Base-by-base conservation (phyloP, 306 rosid species). In the Vicia sativa region DNA sequence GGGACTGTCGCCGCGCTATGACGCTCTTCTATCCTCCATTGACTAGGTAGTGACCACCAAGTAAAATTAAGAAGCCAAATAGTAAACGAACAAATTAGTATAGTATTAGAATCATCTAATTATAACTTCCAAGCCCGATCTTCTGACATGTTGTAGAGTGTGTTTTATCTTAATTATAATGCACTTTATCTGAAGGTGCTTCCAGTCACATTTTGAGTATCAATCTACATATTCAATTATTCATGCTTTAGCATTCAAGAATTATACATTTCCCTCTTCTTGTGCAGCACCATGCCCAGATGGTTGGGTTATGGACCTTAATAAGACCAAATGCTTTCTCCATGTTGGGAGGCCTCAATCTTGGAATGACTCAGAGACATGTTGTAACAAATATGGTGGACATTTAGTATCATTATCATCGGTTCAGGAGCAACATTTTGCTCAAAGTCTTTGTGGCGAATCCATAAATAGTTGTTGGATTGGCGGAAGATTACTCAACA, bases 311-410 rank as follows among this genome's bases (percentile, higher is more conserved):
- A 60, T 73, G 54, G 82, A 82, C 68, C 87, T 87, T 11, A 61
- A 80, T 68, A 78, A 82, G 72, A 80, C 74, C 64, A 90, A 77
- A 67, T 93, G 98, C 79, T 88, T 80, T 76, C 78, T 77, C 67
- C 85, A 79, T 54, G 76, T 75, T 37, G 76, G 60, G 65, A 77
- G 67, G 44, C 73, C 72, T 25, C 80, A 74, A 74, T 75, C 89
- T 41, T 93, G 98, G 98, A 90, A 88, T 57, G 91, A 88, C 52
- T 93, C 98, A 54, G 96, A 93, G 83, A 74, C 35, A 53, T 72
- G 71, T 43, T 93, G 98, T 72, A 68, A 70, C 57, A 57, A 62
- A 65, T 81, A 79, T 59, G 88, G 91, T 34, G 98, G 98, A 52
- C 83, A 86, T 70, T 88, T 93, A 67, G 90, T 83, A 31, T 87